These are phyloP conservation scores for Colletotrichum camelliae DNA, from an alignment of 2,329 filamentous ascomycete genomes.

Conservation along the genomic window DNA sequence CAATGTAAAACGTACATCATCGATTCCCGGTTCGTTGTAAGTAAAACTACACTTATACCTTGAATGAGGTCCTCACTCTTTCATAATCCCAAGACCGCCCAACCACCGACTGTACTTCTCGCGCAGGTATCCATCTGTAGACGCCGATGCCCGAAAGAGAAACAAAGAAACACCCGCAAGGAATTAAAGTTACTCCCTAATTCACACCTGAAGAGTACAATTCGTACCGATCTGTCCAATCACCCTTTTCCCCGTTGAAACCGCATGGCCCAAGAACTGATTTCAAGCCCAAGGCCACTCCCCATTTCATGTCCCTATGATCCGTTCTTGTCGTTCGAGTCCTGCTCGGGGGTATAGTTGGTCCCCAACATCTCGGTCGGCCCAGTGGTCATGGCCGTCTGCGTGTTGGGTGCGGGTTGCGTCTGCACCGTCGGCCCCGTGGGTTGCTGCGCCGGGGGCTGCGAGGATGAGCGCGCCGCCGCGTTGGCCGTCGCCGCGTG, in stretches of 20 bases:
- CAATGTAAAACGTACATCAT: neutral
- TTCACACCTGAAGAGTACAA: slow-evolving; percentile 14
- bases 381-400: slow-evolving; percentile 63
- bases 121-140: slow-evolving; percentile 19
- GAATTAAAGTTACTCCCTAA: neutral
- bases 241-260: neutral
- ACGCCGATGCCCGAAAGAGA: slow-evolving; percentile 13
- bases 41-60: slow-evolving; percentile 1
- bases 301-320: slow-evolving; percentile 23
- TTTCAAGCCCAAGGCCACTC: neutral
- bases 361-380: slow-evolving; percentile 68
- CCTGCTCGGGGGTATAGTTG: slow-evolving; percentile 71
- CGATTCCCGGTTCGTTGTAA: neutral
- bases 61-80: neutral
- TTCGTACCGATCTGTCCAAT: neutral
- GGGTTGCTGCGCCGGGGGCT: slow-evolving; percentile 41
- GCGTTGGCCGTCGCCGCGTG: slow-evolving; percentile 75
- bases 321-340: slow-evolving; percentile 40
- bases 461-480: slow-evolving; percentile 38
- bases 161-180: neutral
- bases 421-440: slow-evolving; percentile 62
- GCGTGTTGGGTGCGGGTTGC: slow-evolving; percentile 60
- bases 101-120: neutral
- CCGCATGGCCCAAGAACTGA: neutral
- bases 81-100: neutral